Conservation (phyloP, 2,329 filamentous ascomycete genomes). For the Sporothrix variecibatus region DNA sequence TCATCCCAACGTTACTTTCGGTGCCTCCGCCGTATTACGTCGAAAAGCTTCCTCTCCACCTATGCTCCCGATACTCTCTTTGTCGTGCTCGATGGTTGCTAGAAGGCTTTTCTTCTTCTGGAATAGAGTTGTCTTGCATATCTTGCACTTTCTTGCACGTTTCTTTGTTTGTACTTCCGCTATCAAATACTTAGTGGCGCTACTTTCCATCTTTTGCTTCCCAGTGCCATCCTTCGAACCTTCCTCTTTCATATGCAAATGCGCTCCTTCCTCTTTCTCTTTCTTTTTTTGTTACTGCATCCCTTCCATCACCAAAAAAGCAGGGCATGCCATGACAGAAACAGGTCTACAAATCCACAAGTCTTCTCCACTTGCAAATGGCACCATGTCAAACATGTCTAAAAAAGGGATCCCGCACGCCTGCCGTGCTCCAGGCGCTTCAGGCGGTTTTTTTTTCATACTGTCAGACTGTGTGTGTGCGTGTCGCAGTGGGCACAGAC, state of each 20-base stretch:
- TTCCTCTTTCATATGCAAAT: background rate
- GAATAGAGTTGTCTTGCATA: constrained; percentile 1
- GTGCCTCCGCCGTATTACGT: background rate
- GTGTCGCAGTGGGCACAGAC: background rate
- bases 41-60: background rate
- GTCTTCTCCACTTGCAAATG: background rate
- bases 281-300: background rate
- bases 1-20: background rate
- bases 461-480: background rate
- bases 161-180: constrained; percentile 12
- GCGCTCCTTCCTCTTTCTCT: background rate
- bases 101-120: background rate
- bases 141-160: background rate
- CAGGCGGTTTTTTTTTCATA: background rate
- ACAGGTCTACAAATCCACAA: background rate
- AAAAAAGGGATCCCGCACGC: background rate
- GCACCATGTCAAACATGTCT: background rate
- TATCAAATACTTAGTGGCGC: background rate
- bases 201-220: constrained; percentile 1
- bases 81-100: background rate
- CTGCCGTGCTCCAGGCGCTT: background rate
- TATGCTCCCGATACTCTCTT: background rate
- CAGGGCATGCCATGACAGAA: constrained; percentile 19
- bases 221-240: background rate
- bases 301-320: background rate